phyloP scores from a whole-genome alignment of 2,329 filamentous ascomycete genomes.

The Exophiala alcalophila region DNA sequence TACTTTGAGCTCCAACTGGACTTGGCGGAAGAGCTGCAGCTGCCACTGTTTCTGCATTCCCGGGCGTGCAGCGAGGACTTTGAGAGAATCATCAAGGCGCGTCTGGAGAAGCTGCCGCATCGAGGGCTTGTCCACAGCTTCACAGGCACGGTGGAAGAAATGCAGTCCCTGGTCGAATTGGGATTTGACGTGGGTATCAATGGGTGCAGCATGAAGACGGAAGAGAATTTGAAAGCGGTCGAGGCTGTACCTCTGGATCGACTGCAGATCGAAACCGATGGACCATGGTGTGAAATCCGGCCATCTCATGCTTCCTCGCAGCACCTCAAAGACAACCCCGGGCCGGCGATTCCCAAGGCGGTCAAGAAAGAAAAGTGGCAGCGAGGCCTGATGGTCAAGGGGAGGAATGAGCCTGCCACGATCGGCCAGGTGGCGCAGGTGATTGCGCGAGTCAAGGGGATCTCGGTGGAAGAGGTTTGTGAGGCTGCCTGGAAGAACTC shows the following conservation, averaged over 20 bases:
- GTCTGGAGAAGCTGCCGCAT: constrained; percentile 65
- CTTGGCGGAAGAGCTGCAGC: constrained; percentile 69
- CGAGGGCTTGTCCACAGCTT: constrained; percentile 92
- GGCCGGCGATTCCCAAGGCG: constrained; percentile 69
- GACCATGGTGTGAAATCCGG: constrained; percentile 93
- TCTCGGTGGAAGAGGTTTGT: constrained; percentile 75
- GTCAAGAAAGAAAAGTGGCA: constrained; percentile 97
- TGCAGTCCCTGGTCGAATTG: constrained; percentile 72
- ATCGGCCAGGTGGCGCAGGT: constrained; percentile 86
- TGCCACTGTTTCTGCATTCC: constrained; percentile 90
- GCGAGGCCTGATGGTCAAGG: constrained; percentile 85
- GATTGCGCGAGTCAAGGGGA: constrained; percentile 79
- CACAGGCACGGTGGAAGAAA: constrained; percentile 82
- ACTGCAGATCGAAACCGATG: constrained; percentile 94
- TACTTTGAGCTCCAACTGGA: constrained; percentile 82
- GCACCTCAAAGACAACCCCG: constrained; percentile 60
- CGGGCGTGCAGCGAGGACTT: constrained; percentile 85
- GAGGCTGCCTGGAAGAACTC: constrained; percentile 71
- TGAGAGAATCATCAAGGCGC: constrained; percentile 63
- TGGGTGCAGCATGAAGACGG: constrained; percentile 93
- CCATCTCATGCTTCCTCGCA: constrained; percentile 82
- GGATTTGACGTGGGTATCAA: constrained; percentile 94
- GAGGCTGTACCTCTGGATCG: constrained; percentile 71
- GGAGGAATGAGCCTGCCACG: constrained; percentile 85
- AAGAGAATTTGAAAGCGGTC: constrained; percentile 83